Percentiles rank a stretch among this genome's conserved stretches.
Conservation (phyloP, 768 basidiomycete species). For the Amanita rimosa region DNA sequence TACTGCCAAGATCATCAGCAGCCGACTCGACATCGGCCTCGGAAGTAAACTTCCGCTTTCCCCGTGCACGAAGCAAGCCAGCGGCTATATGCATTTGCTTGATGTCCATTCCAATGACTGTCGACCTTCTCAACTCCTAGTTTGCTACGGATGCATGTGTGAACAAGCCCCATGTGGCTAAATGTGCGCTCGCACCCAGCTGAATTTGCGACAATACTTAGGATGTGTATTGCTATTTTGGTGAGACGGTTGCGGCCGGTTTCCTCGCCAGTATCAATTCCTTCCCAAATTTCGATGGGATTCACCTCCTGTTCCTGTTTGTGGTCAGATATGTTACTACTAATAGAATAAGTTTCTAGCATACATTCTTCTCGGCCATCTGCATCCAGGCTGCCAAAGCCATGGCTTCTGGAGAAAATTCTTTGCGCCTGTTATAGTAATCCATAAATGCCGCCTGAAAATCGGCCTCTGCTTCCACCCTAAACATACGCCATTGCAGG, state of each 20-base stretch:
- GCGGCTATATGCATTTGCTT: constrained; percentile 10
- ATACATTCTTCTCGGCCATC: constrained; percentile 1
- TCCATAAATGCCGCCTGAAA: constrained; percentile 7
- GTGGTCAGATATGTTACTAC: not conserved
- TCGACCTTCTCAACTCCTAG: constrained; percentile 12
- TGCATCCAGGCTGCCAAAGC: not conserved
- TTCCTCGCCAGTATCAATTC: constrained; percentile 8
- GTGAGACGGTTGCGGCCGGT: constrained; percentile 12
- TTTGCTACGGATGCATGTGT: constrained; percentile 8
- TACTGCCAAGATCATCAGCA: not conserved
- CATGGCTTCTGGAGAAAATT: constrained; percentile 6
- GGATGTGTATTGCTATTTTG: constrained; percentile 14
- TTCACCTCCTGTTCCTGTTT: constrained; percentile 9
- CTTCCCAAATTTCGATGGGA: too few species aligned
- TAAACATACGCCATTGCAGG: constrained; percentile 3
- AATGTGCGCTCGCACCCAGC: constrained; percentile 19
- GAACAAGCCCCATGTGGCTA: constrained; percentile 16
- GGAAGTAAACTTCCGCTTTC: constrained; percentile 6
- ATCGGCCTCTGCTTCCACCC: not conserved
- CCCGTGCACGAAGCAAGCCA: constrained; percentile 4
- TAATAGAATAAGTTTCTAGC: too few species aligned
- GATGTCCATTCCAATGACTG: constrained; percentile 13
- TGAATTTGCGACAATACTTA: constrained; percentile 17
- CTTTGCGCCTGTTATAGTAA: constrained; percentile 5
- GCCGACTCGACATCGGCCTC: not conserved